Evolutionary conservation across 108 stramenopile species (phyloP), one percentile per base, ranked within the genome.

Genomic region (Fistulifera pelliculosa): DNA sequence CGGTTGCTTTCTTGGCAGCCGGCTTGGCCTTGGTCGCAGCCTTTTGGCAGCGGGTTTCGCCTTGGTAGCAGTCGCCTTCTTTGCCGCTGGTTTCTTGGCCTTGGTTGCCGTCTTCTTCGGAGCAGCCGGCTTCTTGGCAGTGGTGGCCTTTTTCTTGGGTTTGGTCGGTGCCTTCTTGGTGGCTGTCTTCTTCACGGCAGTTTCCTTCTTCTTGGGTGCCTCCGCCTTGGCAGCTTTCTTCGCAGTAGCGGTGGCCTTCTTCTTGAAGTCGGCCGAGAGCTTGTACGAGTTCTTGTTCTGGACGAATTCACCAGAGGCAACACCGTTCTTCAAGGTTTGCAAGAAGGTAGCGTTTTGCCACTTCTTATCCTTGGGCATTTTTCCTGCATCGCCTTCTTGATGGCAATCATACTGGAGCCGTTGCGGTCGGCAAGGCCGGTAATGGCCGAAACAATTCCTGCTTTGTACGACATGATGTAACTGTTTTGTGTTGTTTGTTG

Each of bases 391-490:
- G 31, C 38, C 74, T 75, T 75, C 56, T 67, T 70, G 62, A 75
- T 75, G 28, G 69, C 65, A 38, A 66, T 70, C 27, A 45, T 45
- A 54, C 62, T 65, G 5, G 74, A 70, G 21, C 74, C 74, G 12
- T 44, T 66, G 65, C 74, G 69, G 38, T 75, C 74, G 55, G 67
- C 66, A 49, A 75, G 61, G 35, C 61, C 74, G 35, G 55, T 58
- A 52, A 75, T 67, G 54, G 74, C 74, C 17, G 23, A 55, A 44
- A 70, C 31, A 41, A 75, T 76, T 49, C 69, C 79, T 64, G 67
- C 75, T 47, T 80, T 80, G 75, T 80, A 80, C 41, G 78, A 69
- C 79, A 80, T 80, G 56, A 26, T 58, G 41, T 18, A 70, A 38
- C 68, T 38, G 42, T 42, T 17, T 19, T 11, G 40, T 41, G 11